These are phyloP conservation scores for Nephelium lappaceum DNA, from an alignment of 345 rosid species.

Conservation along the genomic window DNA sequence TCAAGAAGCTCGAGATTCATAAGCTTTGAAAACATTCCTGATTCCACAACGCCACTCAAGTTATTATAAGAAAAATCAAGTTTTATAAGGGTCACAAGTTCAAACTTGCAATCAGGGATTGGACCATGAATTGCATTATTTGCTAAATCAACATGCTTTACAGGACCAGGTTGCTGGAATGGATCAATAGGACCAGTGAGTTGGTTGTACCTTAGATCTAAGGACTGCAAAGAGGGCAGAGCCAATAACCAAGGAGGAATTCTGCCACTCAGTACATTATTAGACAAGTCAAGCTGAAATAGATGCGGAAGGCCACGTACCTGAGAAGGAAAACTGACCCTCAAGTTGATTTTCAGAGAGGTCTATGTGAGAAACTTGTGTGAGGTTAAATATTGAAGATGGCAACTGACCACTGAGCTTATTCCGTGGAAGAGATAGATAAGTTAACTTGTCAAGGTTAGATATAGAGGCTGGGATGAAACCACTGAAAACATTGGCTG, in stretches of 20 bases:
- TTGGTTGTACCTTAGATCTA: constrained; percentile 3
- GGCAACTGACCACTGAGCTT: background rate
- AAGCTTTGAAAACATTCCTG: background rate
- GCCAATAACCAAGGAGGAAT: constrained; percentile 16
- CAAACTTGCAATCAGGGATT: background rate
- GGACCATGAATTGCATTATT: background rate
- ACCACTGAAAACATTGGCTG: background rate
- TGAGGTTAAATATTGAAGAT: too few relatives aligned
- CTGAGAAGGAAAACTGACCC: too few relatives aligned
- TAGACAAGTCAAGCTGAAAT: background rate
- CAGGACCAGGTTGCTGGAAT: background rate
- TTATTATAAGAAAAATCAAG: background rate
- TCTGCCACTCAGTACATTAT: background rate
- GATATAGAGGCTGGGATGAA: background rate
- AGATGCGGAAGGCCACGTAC: background rate
- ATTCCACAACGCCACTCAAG: background rate
- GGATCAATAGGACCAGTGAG: background rate
- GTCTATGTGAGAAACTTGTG: too few relatives aligned
- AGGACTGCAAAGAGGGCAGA: background rate
- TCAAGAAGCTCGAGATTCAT: background rate
- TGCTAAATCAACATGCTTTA: background rate
- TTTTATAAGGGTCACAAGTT: background rate
- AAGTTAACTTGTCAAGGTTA: background rate
- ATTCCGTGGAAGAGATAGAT: too few relatives aligned
- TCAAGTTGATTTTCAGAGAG: too few relatives aligned